Evolutionary conservation across 1,284 basidiomycete species (phyloP).

Genomic region (Cystobasidiaceae sp.): DNA sequence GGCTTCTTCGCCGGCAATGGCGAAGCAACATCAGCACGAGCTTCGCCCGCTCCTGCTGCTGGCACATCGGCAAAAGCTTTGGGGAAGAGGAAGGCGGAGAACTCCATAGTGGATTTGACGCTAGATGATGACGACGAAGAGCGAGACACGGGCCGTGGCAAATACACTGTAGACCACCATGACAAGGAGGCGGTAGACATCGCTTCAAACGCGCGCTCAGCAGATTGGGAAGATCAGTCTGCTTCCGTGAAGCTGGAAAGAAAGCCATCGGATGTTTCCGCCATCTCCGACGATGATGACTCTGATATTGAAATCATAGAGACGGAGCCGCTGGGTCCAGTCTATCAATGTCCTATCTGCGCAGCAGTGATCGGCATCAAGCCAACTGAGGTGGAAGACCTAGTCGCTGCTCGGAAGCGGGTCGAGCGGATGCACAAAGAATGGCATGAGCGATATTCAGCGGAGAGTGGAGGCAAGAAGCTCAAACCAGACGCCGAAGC

Average conservation of each 20-base stretch:
- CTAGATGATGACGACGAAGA: neutral
- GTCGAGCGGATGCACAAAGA: neutral
- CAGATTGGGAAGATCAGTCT: no score
- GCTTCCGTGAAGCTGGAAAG: neutral
- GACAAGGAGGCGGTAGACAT: no score
- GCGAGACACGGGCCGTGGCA: no score
- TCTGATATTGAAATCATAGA: constrained; percentile 11
- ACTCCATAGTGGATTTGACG: constrained; percentile 20
- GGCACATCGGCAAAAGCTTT: constrained; percentile 10
- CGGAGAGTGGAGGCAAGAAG: constrained; percentile 1
- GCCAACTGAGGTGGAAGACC: neutral
- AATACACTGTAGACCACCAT: no score
- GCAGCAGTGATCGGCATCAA: constrained; percentile 11
- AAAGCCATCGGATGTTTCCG: neutral
- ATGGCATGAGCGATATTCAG: neutral
- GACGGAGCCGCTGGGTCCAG: constrained; percentile 10
- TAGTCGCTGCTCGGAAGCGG: constrained; percentile 2
- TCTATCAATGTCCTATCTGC: constrained; percentile 22
- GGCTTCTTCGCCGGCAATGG: constrained; percentile 60
- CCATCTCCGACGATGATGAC: constrained; percentile 6
- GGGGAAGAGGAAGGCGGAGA: constrained; percentile 40
- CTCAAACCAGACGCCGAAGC: constrained; percentile 6
- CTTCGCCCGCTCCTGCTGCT: neutral
- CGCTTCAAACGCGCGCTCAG: no score
- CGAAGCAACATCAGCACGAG: neutral